Conservation (phyloP, 805 yeast genomes). For the Clavispora phyllophila region DNA sequence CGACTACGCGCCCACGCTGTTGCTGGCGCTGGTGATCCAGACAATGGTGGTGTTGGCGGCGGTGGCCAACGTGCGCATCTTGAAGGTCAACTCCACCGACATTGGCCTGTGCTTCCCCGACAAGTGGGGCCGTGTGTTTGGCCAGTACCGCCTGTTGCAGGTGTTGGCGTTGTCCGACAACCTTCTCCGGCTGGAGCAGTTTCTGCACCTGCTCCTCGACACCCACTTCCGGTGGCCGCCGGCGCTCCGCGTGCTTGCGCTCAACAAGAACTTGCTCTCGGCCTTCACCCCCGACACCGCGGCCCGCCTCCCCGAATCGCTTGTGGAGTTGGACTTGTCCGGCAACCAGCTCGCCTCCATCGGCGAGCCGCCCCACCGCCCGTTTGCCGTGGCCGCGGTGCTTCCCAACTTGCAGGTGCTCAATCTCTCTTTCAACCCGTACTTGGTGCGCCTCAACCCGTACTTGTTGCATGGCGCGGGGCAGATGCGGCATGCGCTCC, state of each 20-base stretch:
- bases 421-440: constrained; percentile 6
- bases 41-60: constrained; percentile 20
- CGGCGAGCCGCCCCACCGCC: constrained; percentile 4
- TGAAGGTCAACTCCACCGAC: constrained; percentile 29
- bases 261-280: constrained; percentile 23
- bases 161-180: constrained; percentile 25
- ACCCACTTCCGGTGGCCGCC: constrained; percentile 23
- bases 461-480: not conserved
- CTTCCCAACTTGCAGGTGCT: constrained; percentile 11
- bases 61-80: constrained; percentile 15
- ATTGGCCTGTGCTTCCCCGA: constrained; percentile 27
- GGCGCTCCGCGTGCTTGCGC: constrained; percentile 15
- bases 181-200: constrained; percentile 12
- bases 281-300: constrained; percentile 17
- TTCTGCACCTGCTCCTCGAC: constrained; percentile 9
- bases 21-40: constrained; percentile 25
- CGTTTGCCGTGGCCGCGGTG: constrained; percentile 3
- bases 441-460: constrained; percentile 8
- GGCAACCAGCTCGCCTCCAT: constrained; percentile 14
- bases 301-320: constrained; percentile 22
- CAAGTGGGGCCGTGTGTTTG: constrained; percentile 29
- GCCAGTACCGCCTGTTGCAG: constrained; percentile 17
- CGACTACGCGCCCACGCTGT: constrained; percentile 28
- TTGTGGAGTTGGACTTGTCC: constrained; percentile 21
- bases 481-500: not conserved